Percentiles rank a stretch among this genome's conserved stretches.
Evolutionary conservation across 2,329 filamentous ascomycete genomes (phyloP).

Genomic region (Xylogone sp.): DNA sequence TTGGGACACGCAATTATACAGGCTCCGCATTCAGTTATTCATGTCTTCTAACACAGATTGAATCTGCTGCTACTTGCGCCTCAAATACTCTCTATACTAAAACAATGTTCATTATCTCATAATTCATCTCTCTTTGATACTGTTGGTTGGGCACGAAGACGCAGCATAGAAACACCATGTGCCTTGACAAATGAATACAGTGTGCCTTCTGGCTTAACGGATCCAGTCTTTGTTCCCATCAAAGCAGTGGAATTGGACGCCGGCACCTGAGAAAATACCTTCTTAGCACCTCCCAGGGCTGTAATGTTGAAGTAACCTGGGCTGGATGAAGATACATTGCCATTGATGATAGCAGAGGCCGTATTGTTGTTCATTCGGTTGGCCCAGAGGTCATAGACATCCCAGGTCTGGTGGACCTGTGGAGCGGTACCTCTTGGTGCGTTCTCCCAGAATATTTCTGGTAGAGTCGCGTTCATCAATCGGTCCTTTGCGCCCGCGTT

Average conservation of each 20-base stretch:
- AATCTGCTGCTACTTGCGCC: too few relatives aligned
- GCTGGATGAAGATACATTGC: slow-evolving; percentile 11
- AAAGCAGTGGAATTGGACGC: background rate
- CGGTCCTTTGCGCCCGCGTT: slow-evolving; percentile 41
- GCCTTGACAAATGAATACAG: slow-evolving; percentile 39
- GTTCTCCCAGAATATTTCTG: slow-evolving; percentile 48
- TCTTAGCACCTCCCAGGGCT: slow-evolving; percentile 43
- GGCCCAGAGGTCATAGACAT: slow-evolving; percentile 52
- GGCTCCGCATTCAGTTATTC: too few relatives aligned
- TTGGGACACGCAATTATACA: too few relatives aligned
- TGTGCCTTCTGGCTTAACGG: slow-evolving; percentile 37
- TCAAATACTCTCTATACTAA: too few relatives aligned
- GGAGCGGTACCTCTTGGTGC: slow-evolving; percentile 37
- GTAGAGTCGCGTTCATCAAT: slow-evolving; percentile 45
- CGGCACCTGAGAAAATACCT: slow-evolving; percentile 28
- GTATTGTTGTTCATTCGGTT: slow-evolving; percentile 46
- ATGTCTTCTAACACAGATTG: too few relatives aligned
- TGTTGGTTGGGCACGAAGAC: slow-evolving; percentile 34
- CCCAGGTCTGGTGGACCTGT: slow-evolving; percentile 42
- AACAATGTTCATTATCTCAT: too few relatives aligned
- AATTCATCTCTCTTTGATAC: slow-evolving; percentile 40
- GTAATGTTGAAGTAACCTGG: slow-evolving; percentile 39
- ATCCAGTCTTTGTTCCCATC: slow-evolving; percentile 35
- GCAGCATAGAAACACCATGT: slow-evolving; percentile 48
- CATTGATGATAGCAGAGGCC: slow-evolving; percentile 36